Percentiles rank a stretch among this genome's conserved stretches.
Evolutionary conservation across 164 flowering plant genomes (phyloP).

Genomic region (Cinnamomum micranthum): DNA sequence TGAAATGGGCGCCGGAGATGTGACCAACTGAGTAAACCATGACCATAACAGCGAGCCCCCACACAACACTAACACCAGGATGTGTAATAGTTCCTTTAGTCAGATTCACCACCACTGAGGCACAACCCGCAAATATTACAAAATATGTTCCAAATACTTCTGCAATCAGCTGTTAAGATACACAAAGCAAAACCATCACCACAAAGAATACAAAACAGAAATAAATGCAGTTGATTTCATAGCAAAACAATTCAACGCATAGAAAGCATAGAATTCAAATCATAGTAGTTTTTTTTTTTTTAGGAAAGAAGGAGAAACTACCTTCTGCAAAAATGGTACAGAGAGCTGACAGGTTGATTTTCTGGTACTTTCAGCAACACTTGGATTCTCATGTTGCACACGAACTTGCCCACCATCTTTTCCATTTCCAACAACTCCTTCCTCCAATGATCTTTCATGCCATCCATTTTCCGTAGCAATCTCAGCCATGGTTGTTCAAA

Average conservation of each 20-base stretch:
- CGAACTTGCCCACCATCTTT: not conserved
- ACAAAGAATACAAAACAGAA: not conserved
- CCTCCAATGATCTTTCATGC: constrained; percentile 11
- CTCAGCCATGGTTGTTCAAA: constrained; percentile 11
- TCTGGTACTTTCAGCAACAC: not conserved
- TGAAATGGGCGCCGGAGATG: constrained; percentile 66
- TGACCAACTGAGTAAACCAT: constrained; percentile 59
- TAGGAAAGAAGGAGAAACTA: not conserved
- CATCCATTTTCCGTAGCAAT: constrained; percentile 8
- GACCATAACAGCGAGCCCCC: constrained; percentile 60
- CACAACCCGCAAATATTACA: constrained; percentile 58
- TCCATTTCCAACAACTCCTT: not conserved
- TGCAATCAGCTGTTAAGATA: constrained; percentile 37
- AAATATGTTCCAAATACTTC: constrained; percentile 52
- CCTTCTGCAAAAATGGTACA: constrained; percentile 25
- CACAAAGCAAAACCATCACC: not conserved
- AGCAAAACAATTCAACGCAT: not conserved
- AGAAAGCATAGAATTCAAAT: too few relatives aligned
- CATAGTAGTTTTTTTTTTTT: too few relatives aligned
- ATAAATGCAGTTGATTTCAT: not conserved
- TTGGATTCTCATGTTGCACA: not conserved
- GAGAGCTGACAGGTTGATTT: constrained; percentile 2
- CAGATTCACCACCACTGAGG: constrained; percentile 36
- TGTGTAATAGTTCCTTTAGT: constrained; percentile 34
- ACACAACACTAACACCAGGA: constrained; percentile 43